Evolutionary conservation across 2,329 filamentous ascomycete species (phyloP), one percentile per base, ranked within the genome.

Genomic region (Alternaria postmessia): DNA sequence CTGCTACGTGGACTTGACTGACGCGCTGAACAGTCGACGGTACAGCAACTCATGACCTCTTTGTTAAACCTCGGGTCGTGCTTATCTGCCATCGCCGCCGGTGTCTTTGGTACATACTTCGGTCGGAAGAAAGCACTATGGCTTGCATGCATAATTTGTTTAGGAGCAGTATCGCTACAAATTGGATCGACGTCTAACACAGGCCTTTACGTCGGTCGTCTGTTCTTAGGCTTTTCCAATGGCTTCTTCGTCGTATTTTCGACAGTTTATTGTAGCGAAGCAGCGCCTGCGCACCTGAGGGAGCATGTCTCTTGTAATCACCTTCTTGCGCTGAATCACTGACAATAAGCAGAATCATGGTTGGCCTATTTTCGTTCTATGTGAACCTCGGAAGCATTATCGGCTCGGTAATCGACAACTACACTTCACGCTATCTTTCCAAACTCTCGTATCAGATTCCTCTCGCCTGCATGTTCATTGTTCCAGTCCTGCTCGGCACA

Each of bases 21-120:
- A 64, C 34, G 7, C 3, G 4, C 30, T 20, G 24, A 20, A 59
- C 54, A 83, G 76, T 79, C 80, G 18, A 84, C 81, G 0, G 82
- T 84, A n/a, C 83, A 86, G 62, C 81, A 83, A 62, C 78, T 86
- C 3, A 85, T 86, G 64, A 80, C 80, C n/a, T 85, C 82, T 1
- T 76, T 86, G 14, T 74, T 86, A 28, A 85, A 81, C 7, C 75
- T 86, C 3, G 84, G 84, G 1, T 81, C 82, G 3, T 85, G 85
- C 63, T 54, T 85, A 16, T 84, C 82, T 6, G 83, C 83, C 1
- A 78, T 85, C 5, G 71, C 80, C 8, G 82, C 83, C 2, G 83
- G 83, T 7, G 66, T 78, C 1, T 85, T 85, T 62, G 81, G 81
- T 6, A 73, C 79, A 57, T 82, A 78, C 63, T 82, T 84, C 43